Evolutionary conservation across 257 asterid genomes (phyloP), one percentile per base, ranked within the genome.

Genomic region (Sherardia arvensis): DNA sequence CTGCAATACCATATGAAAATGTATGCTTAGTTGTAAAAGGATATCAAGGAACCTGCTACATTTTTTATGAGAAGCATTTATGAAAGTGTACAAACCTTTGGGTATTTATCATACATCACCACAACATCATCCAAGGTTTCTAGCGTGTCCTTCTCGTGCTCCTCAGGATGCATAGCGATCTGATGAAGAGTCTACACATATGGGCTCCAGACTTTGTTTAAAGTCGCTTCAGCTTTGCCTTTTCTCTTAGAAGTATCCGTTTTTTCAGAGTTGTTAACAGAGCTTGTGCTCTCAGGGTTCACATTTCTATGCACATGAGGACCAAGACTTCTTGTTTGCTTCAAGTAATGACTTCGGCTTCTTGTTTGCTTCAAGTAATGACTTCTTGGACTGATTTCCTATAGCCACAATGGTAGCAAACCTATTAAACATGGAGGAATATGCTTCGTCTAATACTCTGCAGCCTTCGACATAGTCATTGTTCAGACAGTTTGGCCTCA

Each of bases 81-180:
- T 17, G 69, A 26, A 47, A 28, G 63, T 11, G n/a, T 28, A 53
- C 56, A n/a, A 59, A 92, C 99, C 99, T 92, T 92, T 30, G 97
- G 97, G 77, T 80, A 89, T 73, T 88, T 83, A 79, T 92, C 99
- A 74, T 89, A 78, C 68, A 92, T 73, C 69, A 92, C 99, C 33
- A 92, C 76, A 59, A 79, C 78, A 66, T 87, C 86, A 54, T 89
- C 89, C 15, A 76, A 79, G n/a, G 69, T 59, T 76, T 92, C 95
- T 71, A 82, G 69, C 29, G 81, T 73, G 57, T 71, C 78, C 20
- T 79, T 71, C 68, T 40, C 53, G 65, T 89, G 85, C 72, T 76
- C 69, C 67, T 82, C 81, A 6, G 99, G 97, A 69, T 79, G 79
- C 95, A 82, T 80, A 53, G 95, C 99, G 36, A 82, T 78, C 51